These are phyloP conservation scores for Erodium texanum DNA, from an alignment of 441 rosid species.

Conservation along the genomic window DNA sequence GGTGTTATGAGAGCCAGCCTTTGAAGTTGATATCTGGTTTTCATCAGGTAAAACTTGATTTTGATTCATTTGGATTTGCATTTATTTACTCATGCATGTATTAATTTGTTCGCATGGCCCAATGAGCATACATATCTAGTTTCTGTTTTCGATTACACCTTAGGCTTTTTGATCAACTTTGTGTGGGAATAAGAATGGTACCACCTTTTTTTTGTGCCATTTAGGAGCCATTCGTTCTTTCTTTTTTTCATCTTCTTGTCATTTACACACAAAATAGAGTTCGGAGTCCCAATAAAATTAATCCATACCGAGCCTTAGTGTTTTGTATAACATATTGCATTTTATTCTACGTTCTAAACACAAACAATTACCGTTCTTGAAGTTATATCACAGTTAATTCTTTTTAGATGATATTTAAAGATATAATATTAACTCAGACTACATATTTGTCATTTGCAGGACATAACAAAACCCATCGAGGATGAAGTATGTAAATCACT, in stretches of 20 bases:
- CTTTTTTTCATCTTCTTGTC: no score
- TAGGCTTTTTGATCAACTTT: background rate
- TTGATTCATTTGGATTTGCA: background rate
- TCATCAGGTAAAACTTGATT: slow-evolving; percentile 55
- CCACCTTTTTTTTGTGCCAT: no score
- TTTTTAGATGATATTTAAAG: background rate
- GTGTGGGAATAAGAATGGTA: background rate
- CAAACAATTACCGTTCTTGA: background rate
- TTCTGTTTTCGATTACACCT: background rate
- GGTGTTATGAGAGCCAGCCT: slow-evolving; percentile 86
- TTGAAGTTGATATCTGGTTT: slow-evolving; percentile 90
- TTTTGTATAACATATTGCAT: background rate
- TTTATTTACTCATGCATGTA: background rate
- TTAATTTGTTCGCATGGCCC: background rate
- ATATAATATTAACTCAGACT: slow-evolving; percentile 2
- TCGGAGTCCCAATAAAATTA: background rate
- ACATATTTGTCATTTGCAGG: slow-evolving; percentile 38
- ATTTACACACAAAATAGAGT: background rate
- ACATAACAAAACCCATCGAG: slow-evolving; percentile 71
- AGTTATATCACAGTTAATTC: background rate
- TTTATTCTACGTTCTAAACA: slow-evolving; percentile 1
- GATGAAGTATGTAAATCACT: slow-evolving; percentile 75
- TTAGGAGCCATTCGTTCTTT: no score
- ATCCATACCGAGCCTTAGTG: background rate
- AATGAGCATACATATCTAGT: no score